Conservation (phyloP, 202 grass and related monocot genomes). For the Alloteropsis angusta region DNA sequence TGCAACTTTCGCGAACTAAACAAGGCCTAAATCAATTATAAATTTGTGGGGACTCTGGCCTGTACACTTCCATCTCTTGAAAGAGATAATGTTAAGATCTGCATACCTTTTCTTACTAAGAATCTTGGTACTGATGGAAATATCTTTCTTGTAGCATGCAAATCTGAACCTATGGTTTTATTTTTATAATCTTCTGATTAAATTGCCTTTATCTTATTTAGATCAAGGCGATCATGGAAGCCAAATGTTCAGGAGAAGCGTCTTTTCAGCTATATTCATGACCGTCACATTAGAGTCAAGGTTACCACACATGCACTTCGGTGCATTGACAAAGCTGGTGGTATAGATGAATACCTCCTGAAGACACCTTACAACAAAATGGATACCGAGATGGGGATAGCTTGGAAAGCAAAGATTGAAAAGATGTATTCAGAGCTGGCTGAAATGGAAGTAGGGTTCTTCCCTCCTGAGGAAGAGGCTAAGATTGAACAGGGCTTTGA, state of each 20-base stretch:
- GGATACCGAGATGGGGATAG: slow-evolving; percentile 75
- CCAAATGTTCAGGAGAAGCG: slow-evolving; percentile 98
- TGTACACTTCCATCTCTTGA: neutral
- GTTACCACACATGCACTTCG: slow-evolving; percentile 90
- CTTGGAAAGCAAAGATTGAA: slow-evolving; percentile 84
- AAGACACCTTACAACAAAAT: slow-evolving; percentile 88
- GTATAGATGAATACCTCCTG: slow-evolving; percentile 94
- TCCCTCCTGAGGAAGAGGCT: slow-evolving; percentile 68
- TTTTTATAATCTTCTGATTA: slow-evolving; percentile 2
- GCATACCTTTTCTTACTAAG: neutral
- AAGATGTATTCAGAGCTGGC: slow-evolving; percentile 84
- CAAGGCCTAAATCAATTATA: neutral
- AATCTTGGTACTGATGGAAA: neutral
- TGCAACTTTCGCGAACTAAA: no score
- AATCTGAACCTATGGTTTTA: neutral
- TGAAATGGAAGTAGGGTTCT: slow-evolving; percentile 63
- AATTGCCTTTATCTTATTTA: slow-evolving; percentile 26
- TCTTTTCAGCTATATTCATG: slow-evolving; percentile 94
- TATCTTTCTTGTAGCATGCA: neutral
- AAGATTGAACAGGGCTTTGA: slow-evolving; percentile 62
- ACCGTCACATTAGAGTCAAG: slow-evolving; percentile 72
- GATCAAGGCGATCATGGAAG: slow-evolving; percentile 82
- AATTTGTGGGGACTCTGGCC: neutral
- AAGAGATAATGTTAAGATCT: neutral
- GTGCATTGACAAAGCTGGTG: slow-evolving; percentile 97